Percentiles rank a stretch among this genome's conserved stretches.
These are phyloP conservation scores for Telopea speciosissima DNA, from an alignment of 177 flowering plant species.

Conservation along the genomic window DNA sequence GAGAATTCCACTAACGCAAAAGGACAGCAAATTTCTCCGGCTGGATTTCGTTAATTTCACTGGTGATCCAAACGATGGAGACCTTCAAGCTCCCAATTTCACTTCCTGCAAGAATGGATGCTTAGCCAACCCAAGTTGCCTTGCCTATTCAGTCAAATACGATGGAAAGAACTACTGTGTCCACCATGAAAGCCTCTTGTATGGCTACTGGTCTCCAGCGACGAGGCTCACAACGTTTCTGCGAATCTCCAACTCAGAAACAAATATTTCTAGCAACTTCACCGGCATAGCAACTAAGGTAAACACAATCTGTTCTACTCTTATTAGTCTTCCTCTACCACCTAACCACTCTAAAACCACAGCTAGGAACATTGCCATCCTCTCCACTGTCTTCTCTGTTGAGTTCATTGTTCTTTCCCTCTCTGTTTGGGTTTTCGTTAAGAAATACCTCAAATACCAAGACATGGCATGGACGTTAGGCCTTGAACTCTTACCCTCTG, in stretches of 20 bases:
- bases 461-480: conserved; percentile 73
- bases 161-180: conserved; percentile 46
- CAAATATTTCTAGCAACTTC: conserved; percentile 39
- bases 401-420: conserved; percentile 51
- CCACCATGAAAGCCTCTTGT: conserved; percentile 31
- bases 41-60: conserved; percentile 59
- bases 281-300: conserved; percentile 48
- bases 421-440: conserved; percentile 61
- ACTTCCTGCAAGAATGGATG: conserved; percentile 33
- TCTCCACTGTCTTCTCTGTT: conserved; percentile 44
- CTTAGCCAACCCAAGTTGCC: conserved; percentile 24
- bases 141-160: conserved; percentile 47
- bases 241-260: conserved; percentile 31
- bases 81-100: conserved; percentile 12
- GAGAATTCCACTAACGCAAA: conserved; percentile 14
- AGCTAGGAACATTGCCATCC: conserved; percentile 43
- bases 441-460: conserved; percentile 58
- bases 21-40: conserved; percentile 32
- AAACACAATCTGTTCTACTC: conserved; percentile 51
- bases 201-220: conserved; percentile 71
- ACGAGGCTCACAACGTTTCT: conserved; percentile 37
- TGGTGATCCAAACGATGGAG: conserved; percentile 28
- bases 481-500: conserved; percentile 58
- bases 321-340: conserved; percentile 47
- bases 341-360: conserved; percentile 42